Conservation (phyloP, 1,284 basidiomycete genomes). For the Microbotryum silenes-acaulis region DNA sequence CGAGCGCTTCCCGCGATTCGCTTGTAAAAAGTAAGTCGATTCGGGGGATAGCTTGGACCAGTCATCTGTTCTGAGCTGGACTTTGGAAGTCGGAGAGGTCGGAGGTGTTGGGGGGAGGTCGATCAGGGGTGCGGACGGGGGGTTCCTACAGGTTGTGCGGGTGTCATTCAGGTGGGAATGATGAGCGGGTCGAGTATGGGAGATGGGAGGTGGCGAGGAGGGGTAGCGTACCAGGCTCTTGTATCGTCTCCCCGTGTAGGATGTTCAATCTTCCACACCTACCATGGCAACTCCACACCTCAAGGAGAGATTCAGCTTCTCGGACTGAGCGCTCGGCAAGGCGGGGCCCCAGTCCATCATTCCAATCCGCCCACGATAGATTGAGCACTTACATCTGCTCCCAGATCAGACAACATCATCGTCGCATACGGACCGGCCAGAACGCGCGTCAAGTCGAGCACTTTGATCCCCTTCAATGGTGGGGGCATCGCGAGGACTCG, state of each 20-base stretch:
- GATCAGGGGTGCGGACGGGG: constrained; percentile 47
- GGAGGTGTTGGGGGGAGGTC: constrained; percentile 51
- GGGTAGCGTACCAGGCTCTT: constrained; percentile 46
- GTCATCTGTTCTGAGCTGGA: constrained; percentile 46
- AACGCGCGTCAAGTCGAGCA: constrained; percentile 80
- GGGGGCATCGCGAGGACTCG: constrained; percentile 42
- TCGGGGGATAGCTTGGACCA: constrained; percentile 62
- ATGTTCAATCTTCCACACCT: constrained; percentile 64
- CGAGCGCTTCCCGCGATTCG: constrained; percentile 53
- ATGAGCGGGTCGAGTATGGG: neutral
- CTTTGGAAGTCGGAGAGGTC: constrained; percentile 52
- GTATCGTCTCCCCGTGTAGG: constrained; percentile 81
- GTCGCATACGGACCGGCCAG: constrained; percentile 82
- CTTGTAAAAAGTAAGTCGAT: constrained; percentile 84
- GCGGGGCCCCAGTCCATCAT: neutral
- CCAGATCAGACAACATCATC: constrained; percentile 79
- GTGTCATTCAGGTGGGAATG: neutral
- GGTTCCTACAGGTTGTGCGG: constrained; percentile 48
- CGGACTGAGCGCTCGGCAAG: neutral
- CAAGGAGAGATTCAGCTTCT: neutral
- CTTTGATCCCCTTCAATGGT: constrained; percentile 66
- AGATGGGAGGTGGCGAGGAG: constrained; percentile 11
- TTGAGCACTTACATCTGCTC: constrained; percentile 26
- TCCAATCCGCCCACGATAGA: too few relatives aligned
- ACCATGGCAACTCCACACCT: constrained; percentile 36